These are phyloP conservation scores for Hyphodiscus hymeniophilus DNA, from an alignment of 495 filamentous ascomycete genomes.

Conservation along the genomic window DNA sequence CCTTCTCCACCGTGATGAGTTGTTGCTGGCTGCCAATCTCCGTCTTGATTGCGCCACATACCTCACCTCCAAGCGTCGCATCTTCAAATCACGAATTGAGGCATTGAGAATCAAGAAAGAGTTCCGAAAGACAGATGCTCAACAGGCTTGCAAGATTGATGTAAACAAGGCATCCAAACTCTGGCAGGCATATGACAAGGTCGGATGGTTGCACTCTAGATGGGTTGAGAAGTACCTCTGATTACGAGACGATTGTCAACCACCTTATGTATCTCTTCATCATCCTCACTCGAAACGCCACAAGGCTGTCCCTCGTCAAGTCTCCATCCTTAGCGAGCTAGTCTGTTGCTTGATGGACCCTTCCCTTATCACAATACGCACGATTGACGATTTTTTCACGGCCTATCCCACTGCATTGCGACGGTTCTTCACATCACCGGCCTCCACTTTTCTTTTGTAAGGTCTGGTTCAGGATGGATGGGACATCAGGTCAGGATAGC, in stretches of 20 bases:
- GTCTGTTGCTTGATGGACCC: background rate
- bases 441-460: conserved; percentile 16
- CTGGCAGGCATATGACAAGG: conserved; percentile 83
- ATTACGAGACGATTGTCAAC: no score
- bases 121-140: conserved; percentile 95
- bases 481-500: background rate
- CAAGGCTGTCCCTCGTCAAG: no score
- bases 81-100: conserved; percentile 72
- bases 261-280: no score
- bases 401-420: conserved; percentile 12
- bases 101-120: conserved; percentile 66
- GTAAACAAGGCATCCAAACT: conserved; percentile 98
- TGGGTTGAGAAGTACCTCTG: conserved; percentile 15
- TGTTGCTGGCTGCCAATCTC: conserved; percentile 69
- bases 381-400: conserved; percentile 12
- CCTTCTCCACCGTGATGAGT: conserved; percentile 72
- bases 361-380: conserved; percentile 5
- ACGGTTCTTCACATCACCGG: conserved; percentile 16
- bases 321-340: background rate
- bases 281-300: no score
- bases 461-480: conserved; percentile 12
- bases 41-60: conserved; percentile 87
- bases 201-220: conserved; percentile 73
- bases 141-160: conserved; percentile 96
- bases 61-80: conserved; percentile 87